Evolutionary conservation across 352 stramenopile genomes (phyloP).

Genomic region (Pythium sukuiense): DNA sequence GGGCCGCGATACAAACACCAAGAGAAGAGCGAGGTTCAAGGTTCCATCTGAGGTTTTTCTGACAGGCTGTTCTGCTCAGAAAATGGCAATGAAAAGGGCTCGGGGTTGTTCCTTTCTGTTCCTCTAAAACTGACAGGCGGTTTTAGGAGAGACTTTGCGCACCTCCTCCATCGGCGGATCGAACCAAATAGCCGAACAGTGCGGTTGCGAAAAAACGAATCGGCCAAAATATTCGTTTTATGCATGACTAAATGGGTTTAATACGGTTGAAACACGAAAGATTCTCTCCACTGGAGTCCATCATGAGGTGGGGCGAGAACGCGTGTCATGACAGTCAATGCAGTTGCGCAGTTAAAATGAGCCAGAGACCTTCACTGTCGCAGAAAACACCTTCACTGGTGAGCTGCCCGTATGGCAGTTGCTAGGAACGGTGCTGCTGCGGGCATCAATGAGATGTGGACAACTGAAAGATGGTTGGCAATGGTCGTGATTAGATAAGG

Average conservation of each 20-base stretch:
- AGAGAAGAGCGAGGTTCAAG: constrained; percentile 26
- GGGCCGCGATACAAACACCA: constrained; percentile 21
- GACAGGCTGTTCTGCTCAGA: constrained; percentile 15
- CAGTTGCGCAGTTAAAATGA: not conserved
- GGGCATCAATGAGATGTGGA: not conserved
- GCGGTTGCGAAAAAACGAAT: not conserved
- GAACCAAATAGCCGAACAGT: not conserved
- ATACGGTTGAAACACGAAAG: constrained; percentile 14
- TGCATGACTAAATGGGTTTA: not conserved
- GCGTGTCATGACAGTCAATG: constrained; percentile 18
- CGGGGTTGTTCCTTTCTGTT: constrained; percentile 18
- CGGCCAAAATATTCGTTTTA: not conserved
- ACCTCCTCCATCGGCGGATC: not conserved
- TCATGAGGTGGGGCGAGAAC: constrained; percentile 2
- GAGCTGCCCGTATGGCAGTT: not conserved
- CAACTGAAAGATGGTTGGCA: not conserved
- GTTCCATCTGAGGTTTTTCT: constrained; percentile 27
- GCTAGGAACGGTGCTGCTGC: not conserved
- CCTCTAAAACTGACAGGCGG: constrained; percentile 22
- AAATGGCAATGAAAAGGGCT: constrained; percentile 14
- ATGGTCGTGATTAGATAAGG: constrained; percentile 8
- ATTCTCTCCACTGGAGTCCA: constrained; percentile 11
- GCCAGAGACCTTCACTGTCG: constrained; percentile 5
- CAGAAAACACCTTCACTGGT: not conserved
- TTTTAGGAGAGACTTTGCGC: constrained; percentile 16